Conservation (phyloP, 2,329 filamentous ascomycete species). For the Exophiala bonariae region DNA sequence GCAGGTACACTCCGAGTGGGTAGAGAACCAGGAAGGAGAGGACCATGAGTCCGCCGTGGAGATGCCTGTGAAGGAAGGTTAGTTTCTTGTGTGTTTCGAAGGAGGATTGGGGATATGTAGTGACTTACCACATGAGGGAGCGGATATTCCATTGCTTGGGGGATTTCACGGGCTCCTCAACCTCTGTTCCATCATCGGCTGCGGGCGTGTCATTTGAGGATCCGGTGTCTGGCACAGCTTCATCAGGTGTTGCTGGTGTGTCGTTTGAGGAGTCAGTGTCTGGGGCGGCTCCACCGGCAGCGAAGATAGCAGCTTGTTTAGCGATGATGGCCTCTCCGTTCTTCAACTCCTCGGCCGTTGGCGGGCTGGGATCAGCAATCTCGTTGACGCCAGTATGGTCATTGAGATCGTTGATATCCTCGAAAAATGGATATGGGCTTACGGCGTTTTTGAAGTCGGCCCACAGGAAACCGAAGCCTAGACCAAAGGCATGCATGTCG, state of each 20-base stretch:
- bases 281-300: neutral
- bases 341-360: slow-evolving; percentile 25
- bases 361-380: slow-evolving; percentile 20
- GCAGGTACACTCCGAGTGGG: slow-evolving; percentile 36
- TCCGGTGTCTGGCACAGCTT: slow-evolving; percentile 1
- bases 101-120: slow-evolving; percentile 26
- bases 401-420: slow-evolving; percentile 22
- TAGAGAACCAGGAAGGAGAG: slow-evolving; percentile 38
- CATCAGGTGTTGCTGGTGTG: neutral
- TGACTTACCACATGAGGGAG: slow-evolving; percentile 24
- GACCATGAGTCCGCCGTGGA: slow-evolving; percentile 37
- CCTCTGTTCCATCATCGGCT: slow-evolving; percentile 23
- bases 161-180: slow-evolving; percentile 23
- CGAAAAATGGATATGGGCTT: slow-evolving; percentile 24
- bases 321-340: slow-evolving; percentile 21
- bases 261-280: neutral
- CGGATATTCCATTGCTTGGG: slow-evolving; percentile 22
- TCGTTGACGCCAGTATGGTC: slow-evolving; percentile 26
- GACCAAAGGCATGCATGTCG: slow-evolving; percentile 29
- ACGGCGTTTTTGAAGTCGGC: slow-evolving; percentile 25
- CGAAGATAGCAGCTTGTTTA: slow-evolving; percentile 6
- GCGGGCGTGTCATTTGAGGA: slow-evolving; percentile 11
- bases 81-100: slow-evolving; percentile 25
- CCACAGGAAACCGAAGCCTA: slow-evolving; percentile 28
- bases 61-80: slow-evolving; percentile 13